Conservation (phyloP, 208 protist genomes). For the Porcisia deanei region DNA sequence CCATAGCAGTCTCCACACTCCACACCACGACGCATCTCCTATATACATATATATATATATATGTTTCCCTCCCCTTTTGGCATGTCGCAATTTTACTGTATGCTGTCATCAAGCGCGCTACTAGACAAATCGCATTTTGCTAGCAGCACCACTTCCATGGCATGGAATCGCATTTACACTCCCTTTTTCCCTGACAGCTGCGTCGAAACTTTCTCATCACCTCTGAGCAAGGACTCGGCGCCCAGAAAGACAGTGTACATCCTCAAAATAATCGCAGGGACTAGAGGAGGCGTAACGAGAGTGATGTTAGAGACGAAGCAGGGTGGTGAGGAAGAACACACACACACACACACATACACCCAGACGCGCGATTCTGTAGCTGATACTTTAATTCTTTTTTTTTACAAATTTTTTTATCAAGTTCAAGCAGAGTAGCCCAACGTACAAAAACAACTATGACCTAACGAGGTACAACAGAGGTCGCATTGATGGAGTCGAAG, state of each 20-base stretch:
- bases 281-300: no score
- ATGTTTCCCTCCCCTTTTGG: background rate
- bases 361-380: background rate
- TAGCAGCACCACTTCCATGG: background rate
- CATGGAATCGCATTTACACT: background rate
- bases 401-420: background rate
- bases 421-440: background rate
- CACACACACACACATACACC: background rate
- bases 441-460: background rate
- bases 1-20: background rate
- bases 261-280: background rate
- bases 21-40: no score
- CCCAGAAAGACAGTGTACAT: background rate
- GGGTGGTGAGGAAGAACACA: no score
- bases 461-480: background rate
- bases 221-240: background rate
- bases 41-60: no score
- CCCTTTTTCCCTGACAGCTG: background rate
- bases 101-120: background rate
- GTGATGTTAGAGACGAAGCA: background rate
- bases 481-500: background rate
- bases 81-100: background rate
- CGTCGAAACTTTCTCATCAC: background rate
- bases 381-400: background rate
- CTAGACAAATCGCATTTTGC: background rate